Evolutionary conservation across 2,329 filamentous ascomycete species (phyloP).

Genomic region (Calonectria multiphialidica): DNA sequence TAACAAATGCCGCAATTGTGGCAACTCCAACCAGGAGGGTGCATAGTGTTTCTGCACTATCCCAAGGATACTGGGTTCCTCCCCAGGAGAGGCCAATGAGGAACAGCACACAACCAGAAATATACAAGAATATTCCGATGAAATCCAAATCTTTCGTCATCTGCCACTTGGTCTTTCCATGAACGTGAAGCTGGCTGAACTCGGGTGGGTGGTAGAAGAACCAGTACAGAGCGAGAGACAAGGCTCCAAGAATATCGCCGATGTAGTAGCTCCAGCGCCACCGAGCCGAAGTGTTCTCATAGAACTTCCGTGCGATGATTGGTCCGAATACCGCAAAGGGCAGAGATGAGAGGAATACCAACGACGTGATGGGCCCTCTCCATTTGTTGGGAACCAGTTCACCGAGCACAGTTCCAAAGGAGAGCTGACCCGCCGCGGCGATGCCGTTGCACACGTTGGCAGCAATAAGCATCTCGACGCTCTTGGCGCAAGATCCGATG

Average conservation of each 20-base stretch:
- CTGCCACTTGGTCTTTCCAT: constrained; percentile 50
- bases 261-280: constrained; percentile 65
- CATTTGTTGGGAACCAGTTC: constrained; percentile 57
- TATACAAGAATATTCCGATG: constrained; percentile 56
- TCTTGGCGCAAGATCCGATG: constrained; percentile 50
- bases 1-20: constrained; percentile 49
- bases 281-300: constrained; percentile 52
- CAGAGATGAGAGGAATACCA: constrained; percentile 54
- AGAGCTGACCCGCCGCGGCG: constrained; percentile 54
- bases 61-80: constrained; percentile 56
- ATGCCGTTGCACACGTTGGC: constrained; percentile 53
- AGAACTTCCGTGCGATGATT: constrained; percentile 58
- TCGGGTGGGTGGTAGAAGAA: constrained; percentile 61
- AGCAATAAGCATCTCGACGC: constrained; percentile 51
- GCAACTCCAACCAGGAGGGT: constrained; percentile 52
- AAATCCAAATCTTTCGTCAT: constrained; percentile 59
- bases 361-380: constrained; percentile 51
- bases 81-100: constrained; percentile 58
- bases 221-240: constrained; percentile 54
- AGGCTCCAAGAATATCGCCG: constrained; percentile 55
- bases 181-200: constrained; percentile 56
- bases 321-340: constrained; percentile 59
- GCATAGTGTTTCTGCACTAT: constrained; percentile 50
- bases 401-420: constrained; percentile 54
- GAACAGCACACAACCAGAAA: constrained; percentile 55